Evolutionary conservation across 31 red algal genomes (phyloP).

Genomic region (Asparagopsis taxiformis): DNA sequence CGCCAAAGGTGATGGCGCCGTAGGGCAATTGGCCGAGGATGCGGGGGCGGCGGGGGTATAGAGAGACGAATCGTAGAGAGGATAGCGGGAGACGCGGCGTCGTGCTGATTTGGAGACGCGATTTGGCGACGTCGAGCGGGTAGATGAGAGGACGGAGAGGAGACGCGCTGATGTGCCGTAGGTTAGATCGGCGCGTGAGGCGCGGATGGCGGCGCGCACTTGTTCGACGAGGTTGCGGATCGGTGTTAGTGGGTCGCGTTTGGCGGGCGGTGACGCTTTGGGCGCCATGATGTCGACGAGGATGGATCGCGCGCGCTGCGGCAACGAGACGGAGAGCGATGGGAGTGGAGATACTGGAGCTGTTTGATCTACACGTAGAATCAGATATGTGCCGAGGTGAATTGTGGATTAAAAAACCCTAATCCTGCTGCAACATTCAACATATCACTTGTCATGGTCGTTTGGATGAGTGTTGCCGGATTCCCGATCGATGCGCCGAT

Average conservation of each 20-base stretch:
- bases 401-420: too few relatives aligned
- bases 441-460: too few relatives aligned
- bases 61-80: constrained; percentile 19
- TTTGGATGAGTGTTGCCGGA: too few relatives aligned
- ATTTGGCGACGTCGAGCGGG: constrained; percentile 75
- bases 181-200: constrained; percentile 13
- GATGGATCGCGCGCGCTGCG: too few relatives aligned
- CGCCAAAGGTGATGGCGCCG: constrained; percentile 47
- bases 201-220: constrained; percentile 1
- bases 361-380: too few relatives aligned
- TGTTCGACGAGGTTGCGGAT: neutral
- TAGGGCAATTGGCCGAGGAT: constrained; percentile 61
- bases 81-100: constrained; percentile 16
- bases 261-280: too few relatives aligned
- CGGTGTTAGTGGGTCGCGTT: neutral
- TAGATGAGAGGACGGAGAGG: constrained; percentile 33
- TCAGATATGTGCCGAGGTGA: too few relatives aligned
- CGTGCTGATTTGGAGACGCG: constrained; percentile 60
- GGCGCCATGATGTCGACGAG: too few relatives aligned
- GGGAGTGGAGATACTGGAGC: too few relatives aligned
- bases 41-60: constrained; percentile 44
- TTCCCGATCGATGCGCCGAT: too few relatives aligned
- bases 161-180: constrained; percentile 50
- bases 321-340: too few relatives aligned
- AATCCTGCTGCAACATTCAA: too few relatives aligned